Evolutionary conservation across 2,329 filamentous ascomycete species (phyloP), one percentile per base, ranked within the genome.

Genomic region (Celoporthe dispersa): DNA sequence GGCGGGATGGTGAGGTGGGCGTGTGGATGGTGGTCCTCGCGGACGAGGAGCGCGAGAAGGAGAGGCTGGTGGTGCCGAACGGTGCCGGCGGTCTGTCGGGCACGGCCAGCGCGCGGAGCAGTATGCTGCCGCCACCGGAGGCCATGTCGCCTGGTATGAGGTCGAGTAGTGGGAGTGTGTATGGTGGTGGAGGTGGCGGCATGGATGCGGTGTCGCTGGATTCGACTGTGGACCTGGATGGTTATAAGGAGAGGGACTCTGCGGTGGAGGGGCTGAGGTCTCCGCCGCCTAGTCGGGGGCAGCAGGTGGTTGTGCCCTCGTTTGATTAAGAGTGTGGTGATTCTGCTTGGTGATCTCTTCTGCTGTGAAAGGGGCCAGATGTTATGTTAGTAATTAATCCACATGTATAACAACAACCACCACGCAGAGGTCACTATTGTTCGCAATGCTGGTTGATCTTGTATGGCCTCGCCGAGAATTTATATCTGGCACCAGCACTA

Each of bases 1-100:
- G 91, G 2, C 84, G 84, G 53, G 90, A 89, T 72, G 89, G 90
- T 1, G 83, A 87, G 7, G 88, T 94, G 0, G 92, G 92, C 16
- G 91, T 93, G 0, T 94, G 92, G 92, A 92, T 94, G 90, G 84
- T 94, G 5, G 85, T 94, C 0, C 83, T 94, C 19, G 88, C 93
- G 3, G 90, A 93, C 71, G 89, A 90, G 67, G 89, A 92, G 65
- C 28, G 37, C 8, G 65, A 60, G 51, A 35, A 48, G 44, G 44
- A 48, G 44, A 48, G 44, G 44, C 44, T 48, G 44, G 44, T 22
- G 19, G 44, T 48, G 33, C 57, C 12, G 31, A 22, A 37, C 6
- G 55, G 31, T 7, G 37, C 4, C 39, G 60, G n/a, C 16, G 60
- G 37, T 3, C n/a, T 12, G 25, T 63, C 57, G 16, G 33, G 57